These are phyloP conservation scores for Globisporangium parvum DNA, from an alignment of 352 stramenopile genomes.

Conservation along the genomic window DNA sequence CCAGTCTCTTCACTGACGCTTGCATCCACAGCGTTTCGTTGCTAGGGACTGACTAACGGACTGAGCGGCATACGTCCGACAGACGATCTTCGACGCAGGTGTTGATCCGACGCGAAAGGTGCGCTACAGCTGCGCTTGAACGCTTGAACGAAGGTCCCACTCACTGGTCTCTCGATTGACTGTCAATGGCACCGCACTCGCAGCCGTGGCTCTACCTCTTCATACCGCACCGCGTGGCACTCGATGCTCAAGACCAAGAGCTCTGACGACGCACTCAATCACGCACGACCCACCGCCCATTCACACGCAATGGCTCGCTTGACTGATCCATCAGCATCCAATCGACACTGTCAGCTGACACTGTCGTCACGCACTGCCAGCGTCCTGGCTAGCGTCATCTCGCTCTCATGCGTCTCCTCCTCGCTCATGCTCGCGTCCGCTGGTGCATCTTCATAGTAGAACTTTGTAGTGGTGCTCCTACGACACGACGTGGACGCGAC, in stretches of 20 bases:
- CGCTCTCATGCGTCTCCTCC: not conserved
- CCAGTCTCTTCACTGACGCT: not conserved
- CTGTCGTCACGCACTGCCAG: not conserved
- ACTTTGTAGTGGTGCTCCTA: too few species aligned
- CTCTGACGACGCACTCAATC: not conserved
- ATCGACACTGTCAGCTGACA: too few species aligned
- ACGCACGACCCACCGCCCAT: too few species aligned
- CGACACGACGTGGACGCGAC: too few species aligned
- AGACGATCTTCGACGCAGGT: conserved; percentile 56
- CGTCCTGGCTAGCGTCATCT: conserved; percentile 12
- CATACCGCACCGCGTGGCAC: conserved; percentile 52
- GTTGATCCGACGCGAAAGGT: conserved; percentile 58
- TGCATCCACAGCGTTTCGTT: not conserved
- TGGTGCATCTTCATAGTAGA: conserved; percentile 47
- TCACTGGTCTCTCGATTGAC: not conserved
- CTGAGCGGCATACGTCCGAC: not conserved
- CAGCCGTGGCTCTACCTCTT: conserved; percentile 79
- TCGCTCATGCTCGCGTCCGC: too few species aligned
- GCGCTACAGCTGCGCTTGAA: not conserved
- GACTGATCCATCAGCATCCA: not conserved
- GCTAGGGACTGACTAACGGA: not conserved
- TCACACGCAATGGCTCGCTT: not conserved
- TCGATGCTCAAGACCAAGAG: conserved; percentile 28
- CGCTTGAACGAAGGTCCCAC: not conserved
- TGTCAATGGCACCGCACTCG: not conserved